Evolutionary conservation across 192 early-diverging fungal species (phyloP).

Genomic region (Mortierella claussenii): DNA sequence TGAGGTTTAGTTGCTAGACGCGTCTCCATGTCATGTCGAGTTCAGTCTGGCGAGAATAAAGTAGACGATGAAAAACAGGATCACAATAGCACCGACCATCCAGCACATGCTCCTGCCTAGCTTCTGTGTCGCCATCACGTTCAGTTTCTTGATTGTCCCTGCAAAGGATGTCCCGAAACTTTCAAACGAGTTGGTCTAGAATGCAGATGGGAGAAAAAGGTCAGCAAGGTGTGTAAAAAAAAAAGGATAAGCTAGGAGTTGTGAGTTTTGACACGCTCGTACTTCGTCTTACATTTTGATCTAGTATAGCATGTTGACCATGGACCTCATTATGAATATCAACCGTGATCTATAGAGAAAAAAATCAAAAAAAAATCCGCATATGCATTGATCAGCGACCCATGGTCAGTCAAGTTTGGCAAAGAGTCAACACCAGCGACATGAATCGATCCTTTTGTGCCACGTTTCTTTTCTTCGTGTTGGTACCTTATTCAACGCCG

Average conservation of each 20-base stretch:
- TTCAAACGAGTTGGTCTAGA: slow-evolving; percentile 30
- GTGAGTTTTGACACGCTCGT: too few species aligned
- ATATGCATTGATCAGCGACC: too few species aligned
- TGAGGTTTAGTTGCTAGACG: not conserved
- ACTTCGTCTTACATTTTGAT: slow-evolving; percentile 50
- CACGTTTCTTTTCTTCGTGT: not conserved
- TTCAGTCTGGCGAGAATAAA: slow-evolving; percentile 39
- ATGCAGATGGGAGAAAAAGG: not conserved
- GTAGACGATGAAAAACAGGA: slow-evolving; percentile 47
- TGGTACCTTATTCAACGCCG: slow-evolving; percentile 62
- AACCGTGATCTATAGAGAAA: slow-evolving; percentile 35
- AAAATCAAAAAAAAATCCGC: slow-evolving; percentile 10
- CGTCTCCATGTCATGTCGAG: slow-evolving; percentile 20
- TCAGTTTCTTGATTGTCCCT: slow-evolving; percentile 37
- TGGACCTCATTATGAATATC: slow-evolving; percentile 54
- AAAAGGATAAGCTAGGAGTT: too few species aligned
- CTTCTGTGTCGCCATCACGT: slow-evolving; percentile 42
- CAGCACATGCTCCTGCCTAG: slow-evolving; percentile 52
- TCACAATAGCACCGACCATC: slow-evolving; percentile 51
- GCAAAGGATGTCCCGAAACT: slow-evolving; percentile 43
- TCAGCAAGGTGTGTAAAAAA: not conserved
- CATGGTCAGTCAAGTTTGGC: too few species aligned
- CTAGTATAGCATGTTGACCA: slow-evolving; percentile 44
- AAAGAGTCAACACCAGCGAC: too few species aligned
- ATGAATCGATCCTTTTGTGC: too few species aligned